These are phyloP conservation scores for Phytopythium boreale DNA, from an alignment of 352 stramenopile genomes.

Conservation along the genomic window DNA sequence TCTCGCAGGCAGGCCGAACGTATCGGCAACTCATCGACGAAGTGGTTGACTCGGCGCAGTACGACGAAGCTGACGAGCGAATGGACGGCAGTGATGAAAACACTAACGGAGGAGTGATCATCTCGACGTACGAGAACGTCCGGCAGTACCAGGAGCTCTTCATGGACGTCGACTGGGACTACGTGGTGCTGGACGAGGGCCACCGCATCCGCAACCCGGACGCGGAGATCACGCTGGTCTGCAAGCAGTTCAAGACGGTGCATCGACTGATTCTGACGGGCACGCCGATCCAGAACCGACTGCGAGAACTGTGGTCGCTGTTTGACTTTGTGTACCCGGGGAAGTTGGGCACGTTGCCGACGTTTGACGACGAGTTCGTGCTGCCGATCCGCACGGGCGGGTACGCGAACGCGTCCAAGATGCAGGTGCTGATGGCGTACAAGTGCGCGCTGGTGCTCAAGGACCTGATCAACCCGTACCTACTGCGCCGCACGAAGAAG, in stretches of 20 bases:
- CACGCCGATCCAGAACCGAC: constrained; percentile 93
- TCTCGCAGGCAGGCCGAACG: constrained; percentile 32
- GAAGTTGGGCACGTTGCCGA: constrained; percentile 94
- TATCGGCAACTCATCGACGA: constrained; percentile 69
- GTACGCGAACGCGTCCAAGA: constrained; percentile 90
- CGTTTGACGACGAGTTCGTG: constrained; percentile 98
- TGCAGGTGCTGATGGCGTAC: constrained; percentile 97
- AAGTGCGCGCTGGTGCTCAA: constrained; percentile 95
- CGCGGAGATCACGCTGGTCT: constrained; percentile 94
- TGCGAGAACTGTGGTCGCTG: constrained; percentile 97
- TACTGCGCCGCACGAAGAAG: constrained; percentile 95
- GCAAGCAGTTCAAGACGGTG: constrained; percentile 89
- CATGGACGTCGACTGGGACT: constrained; percentile 93
- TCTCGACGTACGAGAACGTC: constrained; percentile 98
- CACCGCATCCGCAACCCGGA: constrained; percentile 99
- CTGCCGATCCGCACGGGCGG: constrained; percentile 94
- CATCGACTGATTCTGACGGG: constrained; percentile 93
- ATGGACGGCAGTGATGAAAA: constrained; percentile 15
- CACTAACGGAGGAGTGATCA: constrained; percentile 79
- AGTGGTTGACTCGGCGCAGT: constrained; percentile 25
- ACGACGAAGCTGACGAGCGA: constrained; percentile 18
- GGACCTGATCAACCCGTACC: constrained; percentile 96
- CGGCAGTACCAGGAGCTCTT: constrained; percentile 90
- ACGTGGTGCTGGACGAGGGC: constrained; percentile 98
- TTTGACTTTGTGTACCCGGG: constrained; percentile 99